Percentiles rank a stretch among this genome's conserved stretches.
Conservation (phyloP, 805 yeast genomes). For the Cyberlindnera bimundalis region DNA sequence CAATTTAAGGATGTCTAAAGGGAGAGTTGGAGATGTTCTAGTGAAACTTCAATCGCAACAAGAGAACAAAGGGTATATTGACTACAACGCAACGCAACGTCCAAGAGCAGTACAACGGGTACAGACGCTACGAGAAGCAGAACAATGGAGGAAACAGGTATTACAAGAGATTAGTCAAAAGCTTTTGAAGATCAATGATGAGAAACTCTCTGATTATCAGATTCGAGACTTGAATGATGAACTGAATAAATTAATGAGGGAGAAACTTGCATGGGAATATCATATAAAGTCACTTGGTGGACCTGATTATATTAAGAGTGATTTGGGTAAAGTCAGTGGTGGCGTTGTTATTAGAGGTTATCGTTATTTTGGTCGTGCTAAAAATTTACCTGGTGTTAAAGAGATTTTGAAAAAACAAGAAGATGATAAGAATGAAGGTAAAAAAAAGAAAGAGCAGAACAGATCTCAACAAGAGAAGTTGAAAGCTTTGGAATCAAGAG, state of each 20-base stretch:
- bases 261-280: constrained; percentile 75
- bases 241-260: constrained; percentile 61
- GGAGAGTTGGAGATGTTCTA: constrained; percentile 71
- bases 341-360: constrained; percentile 24
- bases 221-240: constrained; percentile 73
- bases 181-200: constrained; percentile 63
- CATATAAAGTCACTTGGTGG: constrained; percentile 73
- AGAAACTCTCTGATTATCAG: constrained; percentile 51
- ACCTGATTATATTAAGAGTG: constrained; percentile 47
- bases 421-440: constrained; percentile 22
- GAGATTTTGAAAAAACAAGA: constrained; percentile 39
- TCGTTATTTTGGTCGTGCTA: constrained; percentile 80
- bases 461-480: constrained; percentile 22
- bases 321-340: constrained; percentile 16
- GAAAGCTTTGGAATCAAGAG: constrained; percentile 26
- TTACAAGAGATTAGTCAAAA: constrained; percentile 60
- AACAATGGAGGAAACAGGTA: constrained; percentile 62
- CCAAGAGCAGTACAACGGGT: constrained; percentile 60
- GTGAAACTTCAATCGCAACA: constrained; percentile 58
- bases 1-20: constrained; percentile 81
- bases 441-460: constrained; percentile 15
- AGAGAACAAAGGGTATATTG: constrained; percentile 46
- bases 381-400: constrained; percentile 71
- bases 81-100: constrained; percentile 51
- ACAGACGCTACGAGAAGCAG: constrained; percentile 57